Evolutionary conservation across 306 rosid species (phyloP), one percentile per base, ranked within the genome.

Genomic region (Prunus dulcis): DNA sequence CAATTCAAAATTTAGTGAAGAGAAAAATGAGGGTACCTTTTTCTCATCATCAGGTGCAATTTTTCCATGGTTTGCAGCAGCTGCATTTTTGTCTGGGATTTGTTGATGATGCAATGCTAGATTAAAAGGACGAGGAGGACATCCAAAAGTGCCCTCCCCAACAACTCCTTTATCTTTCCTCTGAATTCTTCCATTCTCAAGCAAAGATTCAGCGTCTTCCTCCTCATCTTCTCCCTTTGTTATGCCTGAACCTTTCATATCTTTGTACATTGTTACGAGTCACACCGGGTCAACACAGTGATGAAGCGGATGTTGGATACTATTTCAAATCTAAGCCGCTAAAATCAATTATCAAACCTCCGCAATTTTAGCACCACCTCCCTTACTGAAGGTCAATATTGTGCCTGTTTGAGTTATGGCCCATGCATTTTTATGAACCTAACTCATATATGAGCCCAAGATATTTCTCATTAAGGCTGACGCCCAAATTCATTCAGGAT

Each of bases 101-200:
- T 34, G 41, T 34, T 34, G 8, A 34, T 34, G 41, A 34, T 34
- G 41, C 8, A 34, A 1, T 34, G 41, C 41, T 34, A 6, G 41
- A 34, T 34, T 34, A 34, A 34, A 34, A 34, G 8, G 41, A 34
- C 8, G 41, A 34, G 41, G 8, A 1, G 8, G 8, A 34, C 2
- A 8, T 5, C 64, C 64, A 25, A 60, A 60, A 60, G 2, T 27
- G 15, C 64, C 64, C 51, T 71, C 75, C 75, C 9, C 20, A 12
- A 60, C 17, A 25, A 60, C 18, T 25, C 34, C 34, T 12, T 63
- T 28, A 63, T 71, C 65, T 32, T 55, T 34, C 75, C 57, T 55
- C 20, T 55, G 51, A 32, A 30, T 14, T 19, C 20, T 55, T 71
- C 75, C 75, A 20, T 22, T 53, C 75, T 71, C 75, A 20, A 71